Conservation (phyloP, 768 basidiomycete genomes). For the Porphyrellus cyaneotinctus region DNA sequence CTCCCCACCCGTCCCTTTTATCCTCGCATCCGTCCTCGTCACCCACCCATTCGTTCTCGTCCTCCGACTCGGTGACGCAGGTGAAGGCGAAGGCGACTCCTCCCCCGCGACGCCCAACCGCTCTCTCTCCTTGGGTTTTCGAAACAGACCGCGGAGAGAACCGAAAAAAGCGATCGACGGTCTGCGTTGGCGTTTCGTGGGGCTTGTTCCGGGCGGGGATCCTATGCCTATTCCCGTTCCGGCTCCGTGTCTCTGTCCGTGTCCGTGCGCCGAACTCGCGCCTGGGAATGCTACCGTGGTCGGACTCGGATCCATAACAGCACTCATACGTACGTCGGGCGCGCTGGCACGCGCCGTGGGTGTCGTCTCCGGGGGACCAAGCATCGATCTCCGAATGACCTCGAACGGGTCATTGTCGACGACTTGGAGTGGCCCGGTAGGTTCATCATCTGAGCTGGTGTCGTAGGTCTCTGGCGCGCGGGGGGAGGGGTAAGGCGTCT, state of each 20-base stretch:
- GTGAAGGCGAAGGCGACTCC: constrained; percentile 4
- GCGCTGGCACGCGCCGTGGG: neutral
- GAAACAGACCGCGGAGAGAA: constrained; percentile 26
- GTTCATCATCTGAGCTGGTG: constrained; percentile 19
- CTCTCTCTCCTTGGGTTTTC: constrained; percentile 17
- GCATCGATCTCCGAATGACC: constrained; percentile 10
- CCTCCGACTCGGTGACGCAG: neutral
- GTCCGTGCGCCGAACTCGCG: neutral
- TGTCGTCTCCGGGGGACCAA: neutral
- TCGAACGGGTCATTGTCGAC: constrained; percentile 26
- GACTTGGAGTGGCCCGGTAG: constrained; percentile 17
- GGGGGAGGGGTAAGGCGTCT: neutral
- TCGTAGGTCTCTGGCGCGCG: constrained; percentile 1
- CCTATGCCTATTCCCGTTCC: neutral
- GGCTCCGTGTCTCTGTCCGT: neutral
- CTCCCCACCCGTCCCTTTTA: constrained; percentile 1
- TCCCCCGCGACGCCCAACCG: constrained; percentile 9
- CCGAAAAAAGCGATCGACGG: constrained; percentile 25
- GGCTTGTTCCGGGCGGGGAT: neutral
- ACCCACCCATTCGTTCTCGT: constrained; percentile 17
- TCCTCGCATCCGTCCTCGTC: constrained; percentile 26
- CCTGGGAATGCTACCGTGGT: neutral
- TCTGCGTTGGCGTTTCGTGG: constrained; percentile 16
- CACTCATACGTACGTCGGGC: constrained; percentile 1
- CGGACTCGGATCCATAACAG: neutral